Base-by-base conservation (phyloP, 345 rosid species). In the Populus alba region DNA sequence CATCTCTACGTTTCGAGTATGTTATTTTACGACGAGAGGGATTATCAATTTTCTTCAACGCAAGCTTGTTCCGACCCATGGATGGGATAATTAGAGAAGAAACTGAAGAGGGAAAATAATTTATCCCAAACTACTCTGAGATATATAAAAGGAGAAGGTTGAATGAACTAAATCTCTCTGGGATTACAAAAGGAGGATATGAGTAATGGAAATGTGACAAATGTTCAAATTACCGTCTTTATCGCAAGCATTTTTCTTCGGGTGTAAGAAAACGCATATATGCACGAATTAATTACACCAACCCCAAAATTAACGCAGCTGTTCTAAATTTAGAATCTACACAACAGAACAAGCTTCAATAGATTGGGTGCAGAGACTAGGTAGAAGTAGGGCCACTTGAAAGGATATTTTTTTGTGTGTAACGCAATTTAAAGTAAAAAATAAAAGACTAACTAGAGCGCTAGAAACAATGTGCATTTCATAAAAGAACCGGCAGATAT, bases 51-150 rank as follows among this genome's bases (percentile, higher is more conserved):
- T 92, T 79, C 92, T 91, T 95, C 65, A 95, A 90, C 87, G 89
- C 90, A 75, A 95, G 84, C 88, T 93, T 95, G 23, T 92, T 97
- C 86, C 98, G 90, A 75, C 97, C 99, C 98, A 92, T 93, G 55
- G 55, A 20, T 3, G 16, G 55, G 3, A 51, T 17, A 51, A 51
- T 4, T 51, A 51, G 20, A 51, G 55, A 51, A 51, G 55, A 51
- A 51, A 51, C 5, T 51, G 55, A 17, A 51, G 55, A 51, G 20
- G 55, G 22, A 6, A 49, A 1, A 5, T 51, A 51, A 4, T 51
- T 51, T 51, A 51, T 51, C 55, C 55, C 2, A 51, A 20, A 16
- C 55, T 51, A 51, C 55, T 51, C 7, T 51, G 55, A 51, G 55
- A 51, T 51, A 51, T 51, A 51, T 51, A 51, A 17, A 6, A 51